A percentile compares a stretch with the other conserved stretches of the same genome.
These are phyloP conservation scores for Eucalyptus polybractea DNA, from an alignment of 345 rosid genomes.

Conservation along the genomic window DNA sequence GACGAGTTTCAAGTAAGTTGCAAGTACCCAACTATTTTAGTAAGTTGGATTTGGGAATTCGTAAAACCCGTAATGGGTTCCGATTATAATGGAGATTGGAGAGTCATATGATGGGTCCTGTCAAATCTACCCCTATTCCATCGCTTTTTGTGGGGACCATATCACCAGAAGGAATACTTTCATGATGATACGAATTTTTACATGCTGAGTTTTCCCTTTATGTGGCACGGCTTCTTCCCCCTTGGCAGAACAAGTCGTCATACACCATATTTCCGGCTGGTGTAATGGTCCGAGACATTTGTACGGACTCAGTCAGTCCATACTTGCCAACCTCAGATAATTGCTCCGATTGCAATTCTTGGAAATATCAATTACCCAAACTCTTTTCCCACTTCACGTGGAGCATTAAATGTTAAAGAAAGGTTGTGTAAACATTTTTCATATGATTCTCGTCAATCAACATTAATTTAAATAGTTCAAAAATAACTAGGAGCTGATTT, in stretches of 20 bases:
- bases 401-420: not conserved
- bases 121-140: too few species aligned
- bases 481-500: not conserved
- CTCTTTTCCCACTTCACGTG: not conserved
- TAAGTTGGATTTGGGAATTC: not conserved
- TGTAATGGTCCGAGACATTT: too few species aligned
- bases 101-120: too few species aligned
- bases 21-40: not conserved
- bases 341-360: not conserved
- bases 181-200: too few species aligned
- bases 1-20: not conserved
- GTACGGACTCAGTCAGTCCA: not conserved
- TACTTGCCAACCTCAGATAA: not conserved
- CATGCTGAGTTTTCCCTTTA: too few species aligned
- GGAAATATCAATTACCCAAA: not conserved
- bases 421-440: not conserved
- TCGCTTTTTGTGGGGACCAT: too few species aligned
- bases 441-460: rapidly evolving
- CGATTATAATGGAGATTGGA: too few species aligned
- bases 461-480: not conserved
- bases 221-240: not conserved
- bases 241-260: not conserved
- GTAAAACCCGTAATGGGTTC: too few species aligned
- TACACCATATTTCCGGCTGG: not conserved
- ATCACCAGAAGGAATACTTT: too few species aligned